Evolutionary conservation across 2,329 filamentous ascomycete genomes (phyloP).

Genomic region (Xylaria sp.): DNA sequence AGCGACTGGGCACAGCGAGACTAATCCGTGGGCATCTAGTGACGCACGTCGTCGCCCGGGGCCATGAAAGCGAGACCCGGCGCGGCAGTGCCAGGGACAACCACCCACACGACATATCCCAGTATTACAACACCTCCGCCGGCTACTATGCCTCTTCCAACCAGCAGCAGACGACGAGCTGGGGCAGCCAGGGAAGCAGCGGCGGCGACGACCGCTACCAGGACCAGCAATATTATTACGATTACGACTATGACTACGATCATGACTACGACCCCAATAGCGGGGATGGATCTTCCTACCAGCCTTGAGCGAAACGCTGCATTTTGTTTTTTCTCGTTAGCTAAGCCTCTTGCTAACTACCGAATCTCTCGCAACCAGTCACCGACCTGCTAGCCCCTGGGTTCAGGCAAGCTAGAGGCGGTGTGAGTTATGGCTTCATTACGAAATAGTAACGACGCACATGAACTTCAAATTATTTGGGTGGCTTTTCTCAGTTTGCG

Average conservation of each 20-base stretch:
- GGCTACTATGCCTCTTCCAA: constrained; percentile 47
- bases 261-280: constrained; percentile 35
- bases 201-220: constrained; percentile 41
- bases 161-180: constrained; percentile 47
- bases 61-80: constrained; percentile 60
- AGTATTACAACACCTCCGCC: constrained; percentile 40
- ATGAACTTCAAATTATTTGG: constrained; percentile 26
- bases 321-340: constrained; percentile 8
- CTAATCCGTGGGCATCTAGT: constrained; percentile 48
- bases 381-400: not conserved
- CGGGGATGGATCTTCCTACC: constrained; percentile 38
- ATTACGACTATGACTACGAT: constrained; percentile 42
- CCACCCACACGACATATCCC: constrained; percentile 36
- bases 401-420: not conserved
- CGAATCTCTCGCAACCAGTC: not conserved
- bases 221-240: constrained; percentile 38
- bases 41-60: constrained; percentile 61
- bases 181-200: constrained; percentile 40
- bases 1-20: not conserved
- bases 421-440: constrained; percentile 21
- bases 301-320: constrained; percentile 22
- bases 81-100: constrained; percentile 45
- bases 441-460: constrained; percentile 29
- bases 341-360: not conserved
- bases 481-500: constrained; percentile 21